Evolutionary conservation across 169 alveolate genomes (phyloP), one percentile per base, ranked within the genome.

Genomic region (Cryptosporidium parvum): DNA sequence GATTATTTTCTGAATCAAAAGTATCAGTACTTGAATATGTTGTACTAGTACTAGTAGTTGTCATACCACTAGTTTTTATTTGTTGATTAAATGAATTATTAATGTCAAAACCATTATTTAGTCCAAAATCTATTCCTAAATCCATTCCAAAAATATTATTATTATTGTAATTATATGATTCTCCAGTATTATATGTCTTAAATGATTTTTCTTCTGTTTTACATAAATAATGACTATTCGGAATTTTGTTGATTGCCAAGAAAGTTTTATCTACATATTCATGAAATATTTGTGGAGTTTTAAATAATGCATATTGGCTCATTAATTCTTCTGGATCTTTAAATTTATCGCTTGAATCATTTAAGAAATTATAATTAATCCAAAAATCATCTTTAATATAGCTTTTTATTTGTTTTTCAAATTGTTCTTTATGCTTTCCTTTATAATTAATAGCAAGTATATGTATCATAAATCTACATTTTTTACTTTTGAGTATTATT

Each of bases 381-480:
- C 89, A 80, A 35, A 62, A 37, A 31, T 80, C 37, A 26, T 33
- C 31, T 62, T 62, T 80, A 14, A 39, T 26, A n/a, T 37, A 80
- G 23, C 37, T 52, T 16, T 80, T 35, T 0, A 45, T 42, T 61
- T 44, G 29, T n/a, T 62, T 67, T 62, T 62, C 48, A 14, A 62
- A 7, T 3, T 42, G 7, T 26, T 44, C 48, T 62, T 65, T 80
- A 16, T 61, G 29, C 61, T 39, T 53, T 53, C 86, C 86, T 18
- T 73, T 59, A 42, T 56, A 73, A 52, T 73, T 73, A 21, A 80
- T 62, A 58, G 80, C 73, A 62, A 80, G 56, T 26, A 80, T 65
- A 23, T 59, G 69, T 42, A 80, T 80, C 89, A 80, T 80, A n/a
- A 14, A 80, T 44, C 89, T 31, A 42, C 89, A 80, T 14, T 42